Evolutionary conservation across 1,139 yeast species (phyloP), one percentile per base, ranked within the genome.

Genomic region (Dujonia santamariae): DNA sequence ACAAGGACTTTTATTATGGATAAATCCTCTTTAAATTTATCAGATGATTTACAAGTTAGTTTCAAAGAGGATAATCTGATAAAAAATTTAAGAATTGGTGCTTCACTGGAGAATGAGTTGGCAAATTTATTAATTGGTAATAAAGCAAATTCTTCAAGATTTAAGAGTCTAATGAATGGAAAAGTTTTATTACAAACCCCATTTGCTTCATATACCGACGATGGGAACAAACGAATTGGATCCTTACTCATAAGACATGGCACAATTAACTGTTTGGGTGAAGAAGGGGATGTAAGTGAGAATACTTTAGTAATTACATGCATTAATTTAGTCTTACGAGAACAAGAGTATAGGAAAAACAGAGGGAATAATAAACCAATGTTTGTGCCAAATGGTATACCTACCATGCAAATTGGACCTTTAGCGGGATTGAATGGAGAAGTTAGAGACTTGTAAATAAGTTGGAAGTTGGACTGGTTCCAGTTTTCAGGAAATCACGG

Each of bases 301-400:
- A 56, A 54, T 23, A 53, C 59, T 22, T 40, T 58, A 38, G 53
- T 61, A 18, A 32, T 65, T 21, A 41, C 52, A n/a, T 53, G 62
- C 30, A 47, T 65, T 6, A 40, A 66, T 40, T 45, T 65, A 37
- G 61, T 62, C 4, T 50, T 67, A 35, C 40, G 70, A 29, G 72
- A 65, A 36, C 72, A 63, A 42, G 72, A 67, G 40, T 48, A 49
- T 17, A 45, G 67, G 29, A 67, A 67, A 42, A 63, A 56, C 44
- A 52, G 57, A 43, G 71, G 73, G 3, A 53, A 54, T 29, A 59
- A 56, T 30, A 51, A 48, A 33, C 62, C 61, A 5, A 41, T 43
- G 2, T 48, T 43, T 32, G 43, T 35, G 8, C 11, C 34, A 19
- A 7, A 11, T 11, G 22, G 22, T 19, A 19, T 19, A 19, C 22